Base-by-base conservation (phyloP, 2,329 filamentous ascomycete species). In the Herpotrichia juniperi region DNA sequence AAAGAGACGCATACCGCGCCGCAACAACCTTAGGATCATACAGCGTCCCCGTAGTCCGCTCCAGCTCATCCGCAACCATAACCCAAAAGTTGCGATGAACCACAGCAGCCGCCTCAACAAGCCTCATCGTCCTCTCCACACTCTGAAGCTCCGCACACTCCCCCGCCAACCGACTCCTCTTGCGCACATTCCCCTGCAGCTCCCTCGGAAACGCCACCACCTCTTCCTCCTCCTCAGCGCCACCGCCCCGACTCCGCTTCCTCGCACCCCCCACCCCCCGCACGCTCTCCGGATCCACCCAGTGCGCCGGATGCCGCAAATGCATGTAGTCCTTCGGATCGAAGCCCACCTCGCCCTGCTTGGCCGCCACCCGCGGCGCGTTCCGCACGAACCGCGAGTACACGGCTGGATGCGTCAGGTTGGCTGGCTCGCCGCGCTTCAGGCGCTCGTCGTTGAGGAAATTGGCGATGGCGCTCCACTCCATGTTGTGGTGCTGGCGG, bases 341-440 rank as follows among this genome's bases (percentile, higher is more conserved):
- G 50, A 74, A 73, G 1, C 63, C 67, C 3, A 58, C 53, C 24
- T 75, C 68, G n/a, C 69, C 69, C 2, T 55, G 44, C 9, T 48
- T 43, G 12, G 53, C 55, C 2, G 68, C 69, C 25, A 70, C 64
- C 2, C 52, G 49, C 4, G 65, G 63, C 0, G 55, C 57, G 34
- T 64, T 69, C 40, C 68, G 66, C 21, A 73, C 64, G 57, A 70
- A 75, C 46, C 72, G 71, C 8, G 59, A 59, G 57, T 77, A 77
- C n/a, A 72, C 66, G 0, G 68, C 63, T 1, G 65, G 55, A 2
- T 59, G 50, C 17, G 71, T 75, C 43, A 64, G 61, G 24, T 49
- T 55, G 2, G 53, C 50, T 1, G 57, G 34, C 40, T 62, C 57
- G 11, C 59, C 61, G 16, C 32, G 43, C 17, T 51, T 39, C 16